Evolutionary conservation across 2,329 filamentous ascomycete species (phyloP), one percentile per base, ranked within the genome.

Genomic region (Plenodomus biglobosus): DNA sequence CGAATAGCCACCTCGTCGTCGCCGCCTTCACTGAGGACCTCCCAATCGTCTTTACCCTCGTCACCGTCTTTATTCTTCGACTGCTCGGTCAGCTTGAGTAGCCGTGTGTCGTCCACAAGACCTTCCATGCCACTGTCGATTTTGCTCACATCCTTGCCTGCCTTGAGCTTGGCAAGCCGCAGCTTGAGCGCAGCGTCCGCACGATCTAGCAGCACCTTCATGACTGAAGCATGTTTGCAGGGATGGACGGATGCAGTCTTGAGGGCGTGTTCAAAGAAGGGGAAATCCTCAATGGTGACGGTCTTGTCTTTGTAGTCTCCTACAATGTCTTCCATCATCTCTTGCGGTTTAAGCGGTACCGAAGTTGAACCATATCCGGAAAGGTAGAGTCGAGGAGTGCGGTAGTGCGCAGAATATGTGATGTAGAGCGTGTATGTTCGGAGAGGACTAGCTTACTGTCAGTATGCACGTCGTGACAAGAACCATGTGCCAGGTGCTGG

Each of bases 401-500:
- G 88, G 76, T 97, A 99, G 78, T 95, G 96, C 32, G 92, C 88
- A 3, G 92, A 90, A 77, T 99, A 99, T 75, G 91, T 94, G 67
- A 99, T 97, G 80, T 99, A 99, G 59, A 99, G 86, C 38, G 88
- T 96, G 74, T 99, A 99, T n/a, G 90, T 95, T 60, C 94, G 88
- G 42, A 89, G 82, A 44, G 88, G 86, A 48, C 90, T 95, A 58
- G 43, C 18, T 3, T 11, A 16, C 11, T 16, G 45, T 64, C 37
- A 69, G 65, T 46, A n/a, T n/a, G 21, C 20, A 22, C 30, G 24
- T 42, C 17, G n/a, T 35, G 45, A 36, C 20, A 22, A 11, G 5
- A 19, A 3, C 15, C 15, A 8, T 34, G 35, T 7, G 10, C 7
- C 10, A 16, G n/a, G 1, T 15, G 22, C 13, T 38, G 19, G 24